Conservation (phyloP, 1,139 yeast species). For the Scheffersomyces parashehatae region DNA sequence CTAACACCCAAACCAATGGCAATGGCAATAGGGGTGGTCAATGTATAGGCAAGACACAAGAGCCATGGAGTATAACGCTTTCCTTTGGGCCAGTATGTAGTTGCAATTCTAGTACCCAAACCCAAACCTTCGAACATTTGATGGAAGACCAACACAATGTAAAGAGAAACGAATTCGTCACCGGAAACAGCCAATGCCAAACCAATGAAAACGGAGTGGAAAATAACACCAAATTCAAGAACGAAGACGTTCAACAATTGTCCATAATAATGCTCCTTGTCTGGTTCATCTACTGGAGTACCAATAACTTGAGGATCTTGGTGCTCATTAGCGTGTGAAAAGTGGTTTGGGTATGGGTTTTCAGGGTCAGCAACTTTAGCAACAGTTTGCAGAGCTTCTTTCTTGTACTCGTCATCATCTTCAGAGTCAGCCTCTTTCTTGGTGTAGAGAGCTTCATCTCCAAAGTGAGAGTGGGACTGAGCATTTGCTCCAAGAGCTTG, state of each 20-base stretch:
- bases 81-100: conserved; percentile 62
- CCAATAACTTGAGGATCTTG: conserved; percentile 54
- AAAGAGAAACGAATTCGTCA: conserved; percentile 71
- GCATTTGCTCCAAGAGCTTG: conserved; percentile 18
- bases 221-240: conserved; percentile 76
- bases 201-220: conserved; percentile 83
- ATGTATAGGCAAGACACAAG: conserved; percentile 57
- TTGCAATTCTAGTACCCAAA: conserved; percentile 81
- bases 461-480: conserved; percentile 53
- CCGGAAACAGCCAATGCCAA: conserved; percentile 71
- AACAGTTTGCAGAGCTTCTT: conserved; percentile 17
- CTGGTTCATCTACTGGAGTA: conserved; percentile 37
- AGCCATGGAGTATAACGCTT: conserved; percentile 56
- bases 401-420: conserved; percentile 14
- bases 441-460: conserved; percentile 35
- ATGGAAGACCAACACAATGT: conserved; percentile 82
- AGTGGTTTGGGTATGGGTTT: conserved; percentile 44
- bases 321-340: conserved; percentile 49
- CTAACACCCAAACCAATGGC: conserved; percentile 88
- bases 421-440: conserved; percentile 21
- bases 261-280: conserved; percentile 42
- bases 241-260: conserved; percentile 52
- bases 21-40: conserved; percentile 83
- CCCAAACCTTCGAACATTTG: conserved; percentile 94
- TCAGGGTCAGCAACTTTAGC: conserved; percentile 3